phyloP scores from a whole-genome alignment of 1,139 yeast species.

The Blastobotrys serpentis region DNA sequence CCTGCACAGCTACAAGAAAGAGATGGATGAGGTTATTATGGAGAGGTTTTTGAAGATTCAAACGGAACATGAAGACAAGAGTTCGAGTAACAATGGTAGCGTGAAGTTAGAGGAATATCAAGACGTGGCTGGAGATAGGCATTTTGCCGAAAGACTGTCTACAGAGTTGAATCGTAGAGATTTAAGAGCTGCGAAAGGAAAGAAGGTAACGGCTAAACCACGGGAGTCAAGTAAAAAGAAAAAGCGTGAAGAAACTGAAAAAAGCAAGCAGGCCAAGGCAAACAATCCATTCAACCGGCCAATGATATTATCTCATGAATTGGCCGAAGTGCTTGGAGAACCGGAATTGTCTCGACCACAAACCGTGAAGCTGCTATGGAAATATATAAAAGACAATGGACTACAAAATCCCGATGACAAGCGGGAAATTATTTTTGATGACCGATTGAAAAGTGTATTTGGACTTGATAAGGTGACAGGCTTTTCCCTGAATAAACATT shows the following conservation, averaged over 20 bases:
- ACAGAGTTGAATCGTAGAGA: conserved; percentile 7
- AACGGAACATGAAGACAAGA: conserved; percentile 14
- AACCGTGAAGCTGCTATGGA: conserved; percentile 73
- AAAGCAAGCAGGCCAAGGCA: conserved; percentile 13
- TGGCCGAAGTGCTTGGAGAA: conserved; percentile 48
- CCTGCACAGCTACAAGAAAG: conserved; percentile 52
- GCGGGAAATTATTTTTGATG: conserved; percentile 70
- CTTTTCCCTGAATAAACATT: conserved; percentile 65
- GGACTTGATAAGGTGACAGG: conserved; percentile 51
- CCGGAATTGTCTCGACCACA: conserved; percentile 63
- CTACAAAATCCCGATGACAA: conserved; percentile 70
- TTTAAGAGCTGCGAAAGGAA: conserved; percentile 17
- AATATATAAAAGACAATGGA: conserved; percentile 60
- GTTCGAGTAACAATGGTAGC: not conserved
- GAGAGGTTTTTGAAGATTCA: conserved; percentile 54
- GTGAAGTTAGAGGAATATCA: conserved; percentile 5
- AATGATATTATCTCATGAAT: conserved; percentile 49
- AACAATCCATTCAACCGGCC: conserved; percentile 27
- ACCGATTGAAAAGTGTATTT: conserved; percentile 55
- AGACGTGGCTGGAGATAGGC: conserved; percentile 2
- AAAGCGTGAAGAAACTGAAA: conserved; percentile 8
- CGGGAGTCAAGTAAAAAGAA: not conserved
- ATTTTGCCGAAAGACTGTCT: not conserved
- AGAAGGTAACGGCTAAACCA: not conserved
- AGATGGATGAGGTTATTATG: conserved; percentile 59